Evolutionary conservation across 2,329 filamentous ascomycete genomes (phyloP).

Genomic region (Zymoseptoria crescenta): DNA sequence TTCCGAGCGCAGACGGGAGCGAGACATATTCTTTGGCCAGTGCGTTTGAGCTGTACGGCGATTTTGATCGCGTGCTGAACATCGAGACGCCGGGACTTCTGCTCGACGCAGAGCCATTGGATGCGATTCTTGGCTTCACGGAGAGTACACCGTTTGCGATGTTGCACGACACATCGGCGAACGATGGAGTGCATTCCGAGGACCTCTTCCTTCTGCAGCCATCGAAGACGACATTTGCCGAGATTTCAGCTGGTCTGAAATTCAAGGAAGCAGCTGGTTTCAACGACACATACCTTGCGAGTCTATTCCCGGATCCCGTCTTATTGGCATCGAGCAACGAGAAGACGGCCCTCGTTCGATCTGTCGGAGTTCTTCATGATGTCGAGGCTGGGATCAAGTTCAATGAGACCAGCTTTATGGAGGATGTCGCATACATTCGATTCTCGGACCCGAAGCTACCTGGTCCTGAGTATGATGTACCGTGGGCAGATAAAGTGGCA

Average conservation of each 20-base stretch:
- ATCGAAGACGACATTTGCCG: slow-evolving; percentile 10
- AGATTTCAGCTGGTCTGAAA: slow-evolving; percentile 13
- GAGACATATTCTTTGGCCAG: slow-evolving; percentile 38
- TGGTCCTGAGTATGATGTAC: slow-evolving; percentile 45
- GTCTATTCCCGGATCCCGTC: slow-evolving; percentile 21
- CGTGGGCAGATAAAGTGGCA: slow-evolving; percentile 34
- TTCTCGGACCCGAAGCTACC: slow-evolving; percentile 42
- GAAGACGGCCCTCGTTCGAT: slow-evolving; percentile 22
- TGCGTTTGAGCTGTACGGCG: slow-evolving; percentile 35
- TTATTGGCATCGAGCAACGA: slow-evolving; percentile 21
- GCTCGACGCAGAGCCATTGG: slow-evolving; percentile 40
- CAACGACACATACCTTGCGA: slow-evolving; percentile 28
- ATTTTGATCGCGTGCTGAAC: slow-evolving; percentile 39
- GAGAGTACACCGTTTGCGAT: slow-evolving; percentile 24
- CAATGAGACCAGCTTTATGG: slow-evolving; percentile 38
- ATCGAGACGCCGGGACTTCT: slow-evolving; percentile 40
- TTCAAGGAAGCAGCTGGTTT: slow-evolving; percentile 7
- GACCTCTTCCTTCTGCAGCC: slow-evolving; percentile 30
- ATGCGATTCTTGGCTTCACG: slow-evolving; percentile 30
- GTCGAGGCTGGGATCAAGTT: slow-evolving; percentile 25
- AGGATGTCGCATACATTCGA: slow-evolving; percentile 39
- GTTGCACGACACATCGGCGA: slow-evolving; percentile 20
- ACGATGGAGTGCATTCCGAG: slow-evolving; percentile 24
- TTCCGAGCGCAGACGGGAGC: slow-evolving; percentile 13
- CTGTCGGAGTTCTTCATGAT: slow-evolving; percentile 26